Base-by-base conservation (phyloP, 139 green algal genomes). In the Auxenochlorella pyrenoidosa region DNA sequence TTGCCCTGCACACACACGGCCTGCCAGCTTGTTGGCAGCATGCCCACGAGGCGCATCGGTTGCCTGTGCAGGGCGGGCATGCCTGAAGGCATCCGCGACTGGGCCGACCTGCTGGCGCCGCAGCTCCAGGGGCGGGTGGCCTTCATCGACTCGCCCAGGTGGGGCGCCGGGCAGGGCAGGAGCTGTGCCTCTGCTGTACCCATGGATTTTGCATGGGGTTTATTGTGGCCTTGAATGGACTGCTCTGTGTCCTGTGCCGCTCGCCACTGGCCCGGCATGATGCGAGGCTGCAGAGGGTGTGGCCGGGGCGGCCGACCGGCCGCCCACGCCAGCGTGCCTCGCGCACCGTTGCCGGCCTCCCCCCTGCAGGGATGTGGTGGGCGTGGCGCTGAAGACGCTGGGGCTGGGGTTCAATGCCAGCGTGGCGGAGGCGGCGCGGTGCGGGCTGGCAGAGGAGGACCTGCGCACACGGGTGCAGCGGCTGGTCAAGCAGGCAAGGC, bases 71-170 rank as follows among this genome's bases (percentile, higher is more conserved):
- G 90, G 41, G 60, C 70, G 16, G 92, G 91, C 26, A 90, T 89
- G 1, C 47, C 22, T 1, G 34, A 38, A 0, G 90, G 89, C 22
- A 89, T 96, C 36, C 44, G 76, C 22, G 93, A 96, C 90, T 98
- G 96, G 96, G n/a, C 38, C 10, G 96, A 98, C 90, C 92, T 98
- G 82, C 90, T 97, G 88, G 92, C 95, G 85, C 94, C 96, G 18
- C n/a, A 73, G 28, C 88, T 98, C 18, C 72, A 71, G 24, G 92
- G 94, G 19, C 70, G 90, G 32, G 71, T 98, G 10, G 96, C 90
- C 24, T 94, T 98, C 38, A 71, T 93, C 3, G 94, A 98, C 34
- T 95, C 90, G 0, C 89, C 93, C 1, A 77, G 96, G 28, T 84
- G 43, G 10, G 68, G 2, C 15, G 54, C 47, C 6, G 47, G 47